Base-by-base conservation (phyloP, 2,329 filamentous ascomycete genomes). In the Trichoderma brevicompactum region DNA sequence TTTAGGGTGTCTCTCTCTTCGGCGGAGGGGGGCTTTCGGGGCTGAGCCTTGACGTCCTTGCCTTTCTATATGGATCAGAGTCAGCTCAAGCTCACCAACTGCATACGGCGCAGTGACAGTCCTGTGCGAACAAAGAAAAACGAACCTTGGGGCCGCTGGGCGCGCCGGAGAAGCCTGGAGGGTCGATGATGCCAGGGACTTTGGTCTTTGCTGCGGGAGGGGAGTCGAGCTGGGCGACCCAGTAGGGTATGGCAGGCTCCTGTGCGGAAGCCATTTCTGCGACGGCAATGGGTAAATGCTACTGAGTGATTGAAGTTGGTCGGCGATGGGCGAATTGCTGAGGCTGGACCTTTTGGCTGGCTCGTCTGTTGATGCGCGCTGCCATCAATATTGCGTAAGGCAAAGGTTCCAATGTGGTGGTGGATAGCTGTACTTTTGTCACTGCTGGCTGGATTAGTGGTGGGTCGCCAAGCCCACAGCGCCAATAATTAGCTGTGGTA, bases 1-100 rank as follows among this genome's bases (percentile, higher is more conserved):
- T 98, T 98, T 69, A 99, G 83, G 23, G 90, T 93, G 77, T 98
- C 94, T 85, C 94, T 97, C 79, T 98, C 94, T 73, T 91, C 91
- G 70, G 89, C 79, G 1, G 90, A 89, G 38, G 90, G 90, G 67
- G 89, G 82, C 72, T 90, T 87, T 71, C 90, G 87, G 65, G 65
- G 83, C 69, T 82, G 79, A 50, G 72, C 65, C 70, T 83, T 85
- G 67, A 77, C 67, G 64, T 84, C 81, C 68, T 84, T 85, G 34
- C 82, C 81, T 71, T 85, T 84, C 81, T 84, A 44, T 2, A 41
- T 17, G 38, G 43, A 38, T 3, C n/a, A 7, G 13, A 10, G n/a
- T 66, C 12, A 66, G 65, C 28, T 23, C 46, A 1, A 15, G 41
- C n/a, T n/a, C n/a, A n/a, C n/a, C n/a, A 63, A 13, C 8, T 28